These are phyloP conservation scores for Apiospora rasikravindrae DNA, from an alignment of 2,329 filamentous ascomycete genomes.

Conservation along the genomic window DNA sequence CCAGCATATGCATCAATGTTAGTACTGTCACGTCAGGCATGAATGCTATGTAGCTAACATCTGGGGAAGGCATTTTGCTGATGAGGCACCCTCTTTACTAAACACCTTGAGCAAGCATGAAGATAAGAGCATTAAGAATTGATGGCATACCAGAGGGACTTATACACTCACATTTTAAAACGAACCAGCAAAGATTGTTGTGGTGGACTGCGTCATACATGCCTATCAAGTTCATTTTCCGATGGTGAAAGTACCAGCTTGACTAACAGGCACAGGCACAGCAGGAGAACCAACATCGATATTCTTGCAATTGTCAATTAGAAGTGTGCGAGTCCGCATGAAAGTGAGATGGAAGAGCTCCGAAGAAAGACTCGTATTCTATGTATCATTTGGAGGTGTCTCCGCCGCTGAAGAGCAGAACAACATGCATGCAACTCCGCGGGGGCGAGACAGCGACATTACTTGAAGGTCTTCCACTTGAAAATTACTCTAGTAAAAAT, in stretches of 20 bases:
- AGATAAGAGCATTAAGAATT: background rate
- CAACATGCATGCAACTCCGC: background rate
- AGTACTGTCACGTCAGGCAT: too few species aligned
- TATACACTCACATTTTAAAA: background rate
- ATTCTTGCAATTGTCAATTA: background rate
- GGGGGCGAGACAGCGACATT: background rate
- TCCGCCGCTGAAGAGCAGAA: background rate
- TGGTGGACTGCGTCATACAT: background rate
- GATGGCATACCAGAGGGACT: background rate
- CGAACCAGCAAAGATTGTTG: background rate
- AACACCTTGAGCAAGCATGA: too few species aligned
- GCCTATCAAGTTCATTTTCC: background rate
- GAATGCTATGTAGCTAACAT: too few species aligned
- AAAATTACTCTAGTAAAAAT: too few species aligned
- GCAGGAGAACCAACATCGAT: background rate
- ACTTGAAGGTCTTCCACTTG: background rate
- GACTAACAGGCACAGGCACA: background rate
- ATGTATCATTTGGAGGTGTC: background rate
- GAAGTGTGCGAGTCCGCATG: background rate
- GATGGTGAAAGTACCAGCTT: background rate
- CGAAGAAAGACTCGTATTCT: background rate
- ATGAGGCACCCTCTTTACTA: too few species aligned
- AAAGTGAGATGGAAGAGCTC: background rate
- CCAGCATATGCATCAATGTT: too few species aligned
- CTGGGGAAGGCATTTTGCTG: too few species aligned